Evolutionary conservation across 176 grass and related monocot genomes (phyloP), one percentile per base, ranked within the genome.

Genomic region (Pontederia crassipes): DNA sequence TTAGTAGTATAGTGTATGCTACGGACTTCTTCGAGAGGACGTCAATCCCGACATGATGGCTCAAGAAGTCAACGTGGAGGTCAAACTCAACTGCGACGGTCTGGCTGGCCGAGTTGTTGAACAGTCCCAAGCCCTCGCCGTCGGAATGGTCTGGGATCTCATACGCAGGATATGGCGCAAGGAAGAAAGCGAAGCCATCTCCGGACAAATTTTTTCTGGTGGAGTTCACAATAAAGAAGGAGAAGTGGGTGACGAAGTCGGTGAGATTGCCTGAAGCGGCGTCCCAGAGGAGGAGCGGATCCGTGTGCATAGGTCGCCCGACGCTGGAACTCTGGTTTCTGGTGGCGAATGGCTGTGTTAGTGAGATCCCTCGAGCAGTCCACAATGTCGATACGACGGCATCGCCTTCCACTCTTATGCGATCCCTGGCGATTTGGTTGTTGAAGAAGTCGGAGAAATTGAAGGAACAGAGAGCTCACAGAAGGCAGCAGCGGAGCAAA

Each of bases 31-130:
- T 29, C 58, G 14, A 72, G 72, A 77, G 73, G 0, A 85, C 9
- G 65, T 85, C 78, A 8, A 85, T 12, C 29, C 73, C 82, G 48
- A 85, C 61, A 74, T 85, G 82, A 40, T 40, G 32, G 32, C 32
- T 40, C 32, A 40, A 40, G 32, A 4, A 3, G 7, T 61, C 46
- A 66, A 17, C 15, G 70, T 64, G 73, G 0, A 79, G 75, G 47
- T 87, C 84, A 70, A 75, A 79, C 67, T 87, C 84, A 2, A 82
- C 84, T 52, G 75, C 84, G 15, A 87, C 70, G 49, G 82, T 69
- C 0, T 58, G 66, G n/a, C 55, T 69, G 4, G 1, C 2, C 8
- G 72, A 61, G 10, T 14, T 12, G n/a, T 78, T 64, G 59, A 78
- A 78, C 53, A 71, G 75, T 6, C 66, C 67, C 8, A 78, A 49